Conservation (phyloP, 78 protist species). For the Dictyostelium firmibasis region DNA sequence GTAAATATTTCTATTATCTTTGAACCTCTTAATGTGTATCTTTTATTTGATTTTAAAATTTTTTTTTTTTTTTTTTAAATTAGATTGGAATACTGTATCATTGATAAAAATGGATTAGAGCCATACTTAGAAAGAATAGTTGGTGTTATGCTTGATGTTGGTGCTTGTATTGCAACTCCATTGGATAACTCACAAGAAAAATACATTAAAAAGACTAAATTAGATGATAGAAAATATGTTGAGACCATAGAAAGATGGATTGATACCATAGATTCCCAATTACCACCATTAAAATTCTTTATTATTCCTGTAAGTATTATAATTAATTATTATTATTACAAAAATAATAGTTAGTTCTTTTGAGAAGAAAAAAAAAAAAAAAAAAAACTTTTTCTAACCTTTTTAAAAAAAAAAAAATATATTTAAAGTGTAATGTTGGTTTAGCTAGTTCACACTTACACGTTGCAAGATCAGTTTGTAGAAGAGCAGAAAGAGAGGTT, state of each 20-base stretch:
- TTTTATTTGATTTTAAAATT: not conserved
- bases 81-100: conserved; percentile 11
- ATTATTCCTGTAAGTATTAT: conserved; percentile 84
- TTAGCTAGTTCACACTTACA: conserved; percentile 84
- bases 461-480: conserved; percentile 83
- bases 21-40: too few relatives aligned
- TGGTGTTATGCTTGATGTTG: not conserved
- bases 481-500: conserved; percentile 79
- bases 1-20: not conserved
- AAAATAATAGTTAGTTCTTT: too few relatives aligned
- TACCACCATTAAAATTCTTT: conserved; percentile 91
- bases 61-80: not conserved
- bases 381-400: too few relatives aligned
- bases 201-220: conserved; percentile 18
- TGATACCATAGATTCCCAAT: conserved; percentile 85
- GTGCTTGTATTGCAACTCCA: conserved; percentile 88
- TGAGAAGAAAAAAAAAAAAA: too few relatives aligned
- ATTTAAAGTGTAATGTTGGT: conserved; percentile 70
- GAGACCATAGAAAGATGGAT: conserved; percentile 89
- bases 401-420: too few relatives aligned
- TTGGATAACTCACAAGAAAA: not conserved
- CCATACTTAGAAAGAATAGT: not conserved
- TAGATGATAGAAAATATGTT: conserved; percentile 40
- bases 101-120: conserved; percentile 10
- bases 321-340: not conserved